Base-by-base conservation (phyloP, 192 early-diverging fungal genomes). In the Podila minutissima region DNA sequence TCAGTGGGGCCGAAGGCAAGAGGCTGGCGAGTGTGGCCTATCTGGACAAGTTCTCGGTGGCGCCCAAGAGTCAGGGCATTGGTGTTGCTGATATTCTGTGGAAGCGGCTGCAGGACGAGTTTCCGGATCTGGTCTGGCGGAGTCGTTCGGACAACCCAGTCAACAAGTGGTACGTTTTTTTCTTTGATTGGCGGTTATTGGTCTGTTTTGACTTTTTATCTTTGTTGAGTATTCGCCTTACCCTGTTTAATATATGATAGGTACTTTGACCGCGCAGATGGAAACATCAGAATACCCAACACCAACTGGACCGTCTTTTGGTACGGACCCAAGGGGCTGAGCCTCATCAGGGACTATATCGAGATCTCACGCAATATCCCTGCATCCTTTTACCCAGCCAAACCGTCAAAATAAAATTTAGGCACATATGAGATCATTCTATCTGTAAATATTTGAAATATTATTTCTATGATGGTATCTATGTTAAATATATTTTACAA, bases 61-160 rank as follows among this genome's bases (percentile, higher is more conserved):
- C 90, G 3, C 97, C 96, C 1, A 87, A 86, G 24, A 89, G 86
- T 61, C 97, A 98, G 84, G 97, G 97, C 12, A 94, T 94, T 26
- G 97, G 97, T 0, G 89, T 96, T 57, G 95, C 96, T 0, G 97
- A 98, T 76, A 96, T 97, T n/a, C 74, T 98, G 58, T 98, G 97
- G 97, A 89, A 91, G 50, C 87, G 90, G 69, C 78, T 97, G 66
- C 83, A 86, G 32, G 86, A 88, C 48, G 85, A 83, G 31, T 97
- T 93, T 79, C 89, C 90, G 1, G 89, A 92, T 62, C 61, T 94
- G 38, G 86, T 92, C 49, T 98, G 97, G 97, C 83, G 96, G 69
- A 93, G 92, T 70, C 89, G 96, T 49, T 86, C 85, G 9, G 89
- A 91, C 50, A 98, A 98, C 68, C 93, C 91, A 0, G 96, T 98